Conservation (phyloP, 148 eudicot species). For the Arctostaphylos glauca region DNA sequence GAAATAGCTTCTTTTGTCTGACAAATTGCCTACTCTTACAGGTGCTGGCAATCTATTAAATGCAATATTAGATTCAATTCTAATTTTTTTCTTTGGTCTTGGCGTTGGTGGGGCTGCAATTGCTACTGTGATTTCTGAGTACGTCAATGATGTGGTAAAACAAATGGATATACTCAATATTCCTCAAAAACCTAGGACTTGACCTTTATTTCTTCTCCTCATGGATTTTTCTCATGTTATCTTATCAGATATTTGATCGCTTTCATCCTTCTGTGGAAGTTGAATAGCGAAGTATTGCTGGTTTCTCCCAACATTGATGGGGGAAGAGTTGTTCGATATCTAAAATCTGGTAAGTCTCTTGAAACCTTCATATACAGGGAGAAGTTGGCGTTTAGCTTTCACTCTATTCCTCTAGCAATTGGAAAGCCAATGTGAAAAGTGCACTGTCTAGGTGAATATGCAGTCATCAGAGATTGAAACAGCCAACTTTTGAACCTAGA, state of each 20-base stretch:
- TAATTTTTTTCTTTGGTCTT: conserved; percentile 62
- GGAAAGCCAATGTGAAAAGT: neutral
- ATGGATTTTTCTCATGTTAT: conserved; percentile 10
- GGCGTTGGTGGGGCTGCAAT: conserved; percentile 93
- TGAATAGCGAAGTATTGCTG: conserved; percentile 57
- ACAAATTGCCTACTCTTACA: conserved; percentile 27
- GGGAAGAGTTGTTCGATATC: conserved; percentile 55
- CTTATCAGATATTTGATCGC: conserved; percentile 69
- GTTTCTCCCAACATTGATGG: conserved; percentile 64
- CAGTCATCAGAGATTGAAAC: neutral
- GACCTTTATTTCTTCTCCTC: conserved; percentile 10
- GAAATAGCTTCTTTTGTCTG: conserved; percentile 6
- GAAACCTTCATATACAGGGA: neutral
- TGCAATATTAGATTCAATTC: conserved; percentile 64
- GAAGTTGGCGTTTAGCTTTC: neutral
- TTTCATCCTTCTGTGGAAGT: conserved; percentile 72
- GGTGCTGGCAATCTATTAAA: conserved; percentile 88
- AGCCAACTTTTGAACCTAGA: neutral
- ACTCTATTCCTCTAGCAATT: neutral
- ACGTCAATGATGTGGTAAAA: conserved; percentile 69
- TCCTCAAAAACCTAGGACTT: neutral
- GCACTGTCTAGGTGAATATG: neutral
- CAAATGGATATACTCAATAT: conserved; percentile 17
- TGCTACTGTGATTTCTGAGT: conserved; percentile 95
- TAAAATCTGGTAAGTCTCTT: conserved; percentile 65